These are phyloP conservation scores for Cryptococcus floricola DNA, from an alignment of 1,284 basidiomycete species.

Conservation along the genomic window DNA sequence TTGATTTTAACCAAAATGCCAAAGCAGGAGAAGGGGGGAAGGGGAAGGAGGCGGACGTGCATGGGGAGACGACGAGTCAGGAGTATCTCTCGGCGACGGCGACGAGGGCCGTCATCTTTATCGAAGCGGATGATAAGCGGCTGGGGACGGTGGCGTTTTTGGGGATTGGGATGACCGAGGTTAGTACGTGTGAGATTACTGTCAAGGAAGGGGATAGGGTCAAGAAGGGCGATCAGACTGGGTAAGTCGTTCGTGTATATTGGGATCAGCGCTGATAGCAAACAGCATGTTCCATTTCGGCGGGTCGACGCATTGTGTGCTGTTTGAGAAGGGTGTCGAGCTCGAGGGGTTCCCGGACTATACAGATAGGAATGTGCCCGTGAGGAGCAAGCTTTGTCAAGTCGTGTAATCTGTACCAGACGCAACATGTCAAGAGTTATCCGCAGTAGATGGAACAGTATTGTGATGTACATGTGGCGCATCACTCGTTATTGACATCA, in stretches of 20 bases:
- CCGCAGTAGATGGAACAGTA: background rate
- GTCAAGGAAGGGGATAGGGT: constrained; percentile 46
- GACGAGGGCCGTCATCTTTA: constrained; percentile 56
- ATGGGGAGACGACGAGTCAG: constrained; percentile 43
- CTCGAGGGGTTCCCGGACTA: constrained; percentile 35
- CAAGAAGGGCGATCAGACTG: constrained; percentile 54
- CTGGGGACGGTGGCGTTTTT: constrained; percentile 57
- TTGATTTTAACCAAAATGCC: constrained; percentile 26
- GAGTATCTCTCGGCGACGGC: constrained; percentile 49
- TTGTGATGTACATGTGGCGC: background rate
- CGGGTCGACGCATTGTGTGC: constrained; percentile 53
- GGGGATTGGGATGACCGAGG: constrained; percentile 58
- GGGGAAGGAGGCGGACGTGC: constrained; percentile 20
- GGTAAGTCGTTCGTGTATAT: constrained; percentile 21
- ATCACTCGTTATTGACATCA: no score
- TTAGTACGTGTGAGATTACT: constrained; percentile 55
- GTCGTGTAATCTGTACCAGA: constrained; percentile 15
- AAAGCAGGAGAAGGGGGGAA: background rate
- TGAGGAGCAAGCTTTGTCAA: constrained; percentile 35
- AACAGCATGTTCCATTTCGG: constrained; percentile 55
- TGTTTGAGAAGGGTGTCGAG: constrained; percentile 50
- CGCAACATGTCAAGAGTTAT: background rate
- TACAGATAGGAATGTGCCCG: constrained; percentile 41
- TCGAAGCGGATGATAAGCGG: constrained; percentile 54
- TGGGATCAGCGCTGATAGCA: background rate